Conservation (phyloP, 208 protist genomes). For the Spongospora subterranea region DNA sequence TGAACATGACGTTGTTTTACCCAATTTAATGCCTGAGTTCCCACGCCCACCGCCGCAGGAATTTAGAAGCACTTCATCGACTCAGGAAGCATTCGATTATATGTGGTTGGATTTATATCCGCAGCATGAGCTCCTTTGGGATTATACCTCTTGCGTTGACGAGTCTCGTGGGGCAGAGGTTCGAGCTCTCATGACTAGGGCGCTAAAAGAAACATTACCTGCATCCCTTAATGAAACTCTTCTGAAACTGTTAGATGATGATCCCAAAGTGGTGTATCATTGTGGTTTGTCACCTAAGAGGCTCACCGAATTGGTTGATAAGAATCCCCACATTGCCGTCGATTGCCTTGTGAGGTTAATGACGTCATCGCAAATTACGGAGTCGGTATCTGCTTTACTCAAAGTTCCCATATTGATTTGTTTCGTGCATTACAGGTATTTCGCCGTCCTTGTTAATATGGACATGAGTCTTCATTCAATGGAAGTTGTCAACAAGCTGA, state of each 20-base stretch:
- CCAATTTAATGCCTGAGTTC: slow-evolving; percentile 45
- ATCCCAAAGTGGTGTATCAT: slow-evolving; percentile 75
- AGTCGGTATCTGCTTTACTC: slow-evolving; percentile 69
- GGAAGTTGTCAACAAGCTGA: slow-evolving; percentile 81
- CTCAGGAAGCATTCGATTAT: slow-evolving; percentile 36
- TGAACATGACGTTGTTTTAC: slow-evolving; percentile 53
- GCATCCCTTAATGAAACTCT: slow-evolving; percentile 59
- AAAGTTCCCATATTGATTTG: not conserved
- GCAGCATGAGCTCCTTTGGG: slow-evolving; percentile 62
- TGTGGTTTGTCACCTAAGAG: slow-evolving; percentile 74
- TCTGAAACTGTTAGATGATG: slow-evolving; percentile 71
- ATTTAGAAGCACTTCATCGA: not conserved
- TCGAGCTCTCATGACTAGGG: slow-evolving; percentile 66
- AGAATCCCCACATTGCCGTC: slow-evolving; percentile 80
- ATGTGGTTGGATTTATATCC: slow-evolving; percentile 61
- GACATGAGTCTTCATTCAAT: slow-evolving; percentile 81
- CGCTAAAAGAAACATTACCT: slow-evolving; percentile 54
- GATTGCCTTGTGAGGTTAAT: slow-evolving; percentile 82
- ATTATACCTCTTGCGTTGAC: slow-evolving; percentile 63
- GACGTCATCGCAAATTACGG: slow-evolving; percentile 75
- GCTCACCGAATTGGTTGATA: slow-evolving; percentile 77
- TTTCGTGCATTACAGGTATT: slow-evolving; percentile 65
- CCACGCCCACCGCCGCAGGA: slow-evolving; percentile 61
- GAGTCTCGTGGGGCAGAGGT: slow-evolving; percentile 58
- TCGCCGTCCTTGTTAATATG: slow-evolving; percentile 80